Conservation (phyloP, 352 stramenopile species). For the Pythium sp. region DNA sequence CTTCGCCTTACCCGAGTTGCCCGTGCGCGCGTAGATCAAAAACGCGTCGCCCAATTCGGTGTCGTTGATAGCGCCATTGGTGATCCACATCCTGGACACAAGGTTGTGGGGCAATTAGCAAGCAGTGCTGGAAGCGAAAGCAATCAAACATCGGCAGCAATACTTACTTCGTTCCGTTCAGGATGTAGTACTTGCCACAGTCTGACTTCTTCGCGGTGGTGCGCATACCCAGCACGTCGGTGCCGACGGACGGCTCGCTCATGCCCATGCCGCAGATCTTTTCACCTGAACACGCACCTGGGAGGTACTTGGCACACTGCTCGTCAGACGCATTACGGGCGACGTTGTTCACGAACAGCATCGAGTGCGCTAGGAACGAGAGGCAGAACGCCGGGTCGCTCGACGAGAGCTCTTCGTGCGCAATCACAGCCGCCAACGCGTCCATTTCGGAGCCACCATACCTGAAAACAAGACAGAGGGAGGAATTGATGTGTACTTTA, state of each 20-base stretch:
- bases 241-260: constrained; percentile 97
- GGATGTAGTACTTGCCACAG: constrained; percentile 89
- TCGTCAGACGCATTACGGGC: constrained; percentile 86
- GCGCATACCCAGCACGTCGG: constrained; percentile 94
- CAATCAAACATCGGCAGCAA: not conserved
- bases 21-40: constrained; percentile 97
- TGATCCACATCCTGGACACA: constrained; percentile 97
- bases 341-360: constrained; percentile 95
- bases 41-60: constrained; percentile 95
- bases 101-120: not conserved
- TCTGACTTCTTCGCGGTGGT: constrained; percentile 90
- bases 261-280: constrained; percentile 99
- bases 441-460: constrained; percentile 96
- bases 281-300: constrained; percentile 88
- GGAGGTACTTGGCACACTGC: constrained; percentile 89
- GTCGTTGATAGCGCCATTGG: constrained; percentile 97
- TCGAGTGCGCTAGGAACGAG: constrained; percentile 94
- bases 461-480: constrained; percentile 21
- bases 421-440: constrained; percentile 92
- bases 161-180: constrained; percentile 82
- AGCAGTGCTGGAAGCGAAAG: not conserved
- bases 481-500: not conserved
- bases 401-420: constrained; percentile 95
- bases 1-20: constrained; percentile 74
- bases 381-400: constrained; percentile 98